Percentiles rank a stretch among this genome's conserved stretches.
phyloP scores from a whole-genome alignment of 1,284 basidiomycete species.

The Malassezia japonica region DNA sequence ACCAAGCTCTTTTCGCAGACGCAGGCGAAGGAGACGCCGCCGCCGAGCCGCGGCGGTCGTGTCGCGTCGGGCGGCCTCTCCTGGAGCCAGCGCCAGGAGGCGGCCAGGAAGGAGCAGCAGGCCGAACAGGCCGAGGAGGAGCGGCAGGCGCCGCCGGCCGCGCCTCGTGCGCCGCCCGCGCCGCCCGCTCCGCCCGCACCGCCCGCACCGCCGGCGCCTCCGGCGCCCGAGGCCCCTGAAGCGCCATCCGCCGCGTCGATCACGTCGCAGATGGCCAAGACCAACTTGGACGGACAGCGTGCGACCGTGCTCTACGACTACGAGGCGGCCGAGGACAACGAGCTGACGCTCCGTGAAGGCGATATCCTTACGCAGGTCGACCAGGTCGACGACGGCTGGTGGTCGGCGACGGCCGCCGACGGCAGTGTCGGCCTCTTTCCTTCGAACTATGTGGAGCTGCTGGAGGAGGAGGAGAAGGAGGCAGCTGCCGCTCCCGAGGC shows the following conservation, averaged over 20 bases:
- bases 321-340: constrained; percentile 43
- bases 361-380: constrained; percentile 33
- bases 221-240: constrained; percentile 20
- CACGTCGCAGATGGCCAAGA: constrained; percentile 20
- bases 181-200: constrained; percentile 2
- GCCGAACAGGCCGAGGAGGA: constrained; percentile 18
- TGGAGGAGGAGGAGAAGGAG: constrained; percentile 11
- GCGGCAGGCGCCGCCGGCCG: constrained; percentile 4
- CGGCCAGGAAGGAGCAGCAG: constrained; percentile 34
- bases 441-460: constrained; percentile 40
- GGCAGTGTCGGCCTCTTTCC: constrained; percentile 44
- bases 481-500: background rate
- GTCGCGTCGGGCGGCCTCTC: constrained; percentile 30
- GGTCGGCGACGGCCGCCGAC: constrained; percentile 36
- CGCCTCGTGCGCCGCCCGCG: background rate
- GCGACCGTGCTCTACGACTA: constrained; percentile 42
- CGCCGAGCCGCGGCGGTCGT: constrained; percentile 21
- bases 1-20: constrained; percentile 33
- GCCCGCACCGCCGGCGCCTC: constrained; percentile 11
- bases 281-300: constrained; percentile 22
- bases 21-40: constrained; percentile 13
- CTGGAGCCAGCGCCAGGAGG: constrained; percentile 46
- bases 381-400: constrained; percentile 46
- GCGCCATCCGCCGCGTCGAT: constrained; percentile 11
- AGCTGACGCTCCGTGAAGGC: constrained; percentile 31